Base-by-base conservation (phyloP, 441 rosid species). In the Erodium moschatum region DNA sequence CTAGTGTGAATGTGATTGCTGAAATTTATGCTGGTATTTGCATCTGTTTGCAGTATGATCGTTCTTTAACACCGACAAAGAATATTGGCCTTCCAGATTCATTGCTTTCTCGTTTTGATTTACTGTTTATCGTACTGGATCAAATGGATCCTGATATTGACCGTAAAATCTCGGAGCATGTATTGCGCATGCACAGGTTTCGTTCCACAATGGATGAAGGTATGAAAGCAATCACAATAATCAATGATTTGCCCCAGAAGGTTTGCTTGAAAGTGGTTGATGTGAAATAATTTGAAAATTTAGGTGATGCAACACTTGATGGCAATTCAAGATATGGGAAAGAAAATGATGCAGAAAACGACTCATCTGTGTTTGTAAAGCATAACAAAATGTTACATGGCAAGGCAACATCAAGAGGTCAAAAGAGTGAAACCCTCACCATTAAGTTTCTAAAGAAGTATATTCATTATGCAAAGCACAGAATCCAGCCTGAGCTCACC, bases 31-130 rank as follows among this genome's bases (percentile, higher is more conserved):
- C 61, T 61, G 74, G 7, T 69, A 19, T 61, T 73, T 65, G 71
- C 61, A 69, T 79, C 69, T 40, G 3, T 60, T 15, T 81, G 70
- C 89, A 91, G 99, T 91, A 91, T 81, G 99, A 91, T 69, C 92
- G 99, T 68, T 94, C 99, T 35, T 69, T 94, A 75, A 94, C 99
- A 63, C 97, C 99, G 61, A 94, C 99, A 52, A 94, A 94, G 82
- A 94, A 94, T 80, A 94, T 94, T 79, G 99, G 99, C 73, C 99
- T 94, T 77, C 97, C 97, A 71, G 99, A 94, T 82, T 94, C 99
- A 10, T 78, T 94, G 83, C 97, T 94, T 65, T 94, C 99, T 76
- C 99, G 99, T 74, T 94, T 94, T 83, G 99, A 94, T 83, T 76
- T 94, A 60, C 84, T 94, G 29, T 94, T 94, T 75, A 94, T 94